Evolutionary conservation across 768 basidiomycete genomes (phyloP), one percentile per base, ranked within the genome.

Genomic region (Strobilomyces dryophilus): DNA sequence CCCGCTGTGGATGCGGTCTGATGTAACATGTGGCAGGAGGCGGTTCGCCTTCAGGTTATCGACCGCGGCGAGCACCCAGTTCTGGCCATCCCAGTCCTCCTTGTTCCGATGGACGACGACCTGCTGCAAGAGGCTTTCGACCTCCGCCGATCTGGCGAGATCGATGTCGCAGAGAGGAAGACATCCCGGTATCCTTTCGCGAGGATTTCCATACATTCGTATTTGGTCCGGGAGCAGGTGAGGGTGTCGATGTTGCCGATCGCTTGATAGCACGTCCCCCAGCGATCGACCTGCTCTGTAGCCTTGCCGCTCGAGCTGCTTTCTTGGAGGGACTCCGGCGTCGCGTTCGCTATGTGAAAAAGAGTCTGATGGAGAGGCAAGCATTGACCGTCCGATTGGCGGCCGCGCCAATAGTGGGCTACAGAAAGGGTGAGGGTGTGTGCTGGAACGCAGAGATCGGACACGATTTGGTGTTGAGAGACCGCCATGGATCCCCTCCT

Each of bases 81-180:
- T 67, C 53, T 69, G 69, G 31, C 61, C 65, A 10, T 69, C 69
- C 69, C 69, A 69, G 37, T 69, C 62, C 55, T 65, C 62, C 36
- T 53, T 66, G 47, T 57, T 60, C n/a, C 60, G 61, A 51, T 61
- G 56, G 17, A 66, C 50, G 48, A 20, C 26, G 4, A 69, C 61
- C 48, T 65, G 66, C 41, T 49, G 51, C 57, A 67, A 54, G 43
- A 71, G 43, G 18, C 6, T 32, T 47, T 62, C 58, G 4, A 46
- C 54, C 29, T 69, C 56, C 12, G 37, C 40, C 18, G 45, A 31
- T 34, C 54, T 56, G 26, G 43, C 47, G 29, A 45, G 35, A 35
- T 63, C 56, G 20, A 71, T 59, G 29, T 60, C 41, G 15, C 53
- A 57, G 17, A 71, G 52, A 20, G 58, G n/a, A 27, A 70, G 61